Evolutionary conservation across 148 eudicot genomes (phyloP).

Genomic region (Silene conica): DNA sequence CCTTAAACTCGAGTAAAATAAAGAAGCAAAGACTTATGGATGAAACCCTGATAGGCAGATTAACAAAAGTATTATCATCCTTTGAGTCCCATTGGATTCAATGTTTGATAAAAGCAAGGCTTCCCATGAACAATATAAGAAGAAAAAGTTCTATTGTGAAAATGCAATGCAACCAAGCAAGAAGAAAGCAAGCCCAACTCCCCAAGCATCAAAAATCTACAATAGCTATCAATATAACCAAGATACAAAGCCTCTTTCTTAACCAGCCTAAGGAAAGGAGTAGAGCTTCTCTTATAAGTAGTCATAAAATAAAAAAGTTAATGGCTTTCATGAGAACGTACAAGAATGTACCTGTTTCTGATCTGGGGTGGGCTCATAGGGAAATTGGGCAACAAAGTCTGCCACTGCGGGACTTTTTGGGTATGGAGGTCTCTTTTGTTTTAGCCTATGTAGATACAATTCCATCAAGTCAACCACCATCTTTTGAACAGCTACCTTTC

Average conservation of each 20-base stretch:
- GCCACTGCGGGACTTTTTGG: constrained; percentile 60
- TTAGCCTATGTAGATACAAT: constrained; percentile 82
- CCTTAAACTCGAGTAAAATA: not conserved
- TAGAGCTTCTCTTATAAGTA: not conserved
- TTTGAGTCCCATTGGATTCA: not conserved
- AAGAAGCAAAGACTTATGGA: constrained; percentile 1
- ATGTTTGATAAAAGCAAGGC: not conserved
- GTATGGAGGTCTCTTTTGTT: constrained; percentile 80
- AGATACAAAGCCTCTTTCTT: not conserved
- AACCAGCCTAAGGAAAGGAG: not conserved
- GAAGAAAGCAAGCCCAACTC: not conserved
- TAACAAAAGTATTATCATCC: not conserved
- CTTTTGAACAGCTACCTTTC: constrained; percentile 92
- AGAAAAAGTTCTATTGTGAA: not conserved
- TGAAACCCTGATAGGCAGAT: not conserved
- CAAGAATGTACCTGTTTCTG: constrained; percentile 64
- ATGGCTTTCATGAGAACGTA: not conserved
- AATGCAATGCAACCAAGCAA: not conserved
- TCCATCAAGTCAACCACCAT: constrained; percentile 99
- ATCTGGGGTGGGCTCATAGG: constrained; percentile 88
- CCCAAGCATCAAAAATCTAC: not conserved
- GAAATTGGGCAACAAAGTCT: constrained; percentile 73
- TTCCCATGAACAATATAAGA: not conserved
- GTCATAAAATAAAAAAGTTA: not conserved
- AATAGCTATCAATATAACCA: not conserved